Evolutionary conservation across 495 filamentous ascomycete genomes (phyloP), one percentile per base, ranked within the genome.

Genomic region (Podospora didyma): DNA sequence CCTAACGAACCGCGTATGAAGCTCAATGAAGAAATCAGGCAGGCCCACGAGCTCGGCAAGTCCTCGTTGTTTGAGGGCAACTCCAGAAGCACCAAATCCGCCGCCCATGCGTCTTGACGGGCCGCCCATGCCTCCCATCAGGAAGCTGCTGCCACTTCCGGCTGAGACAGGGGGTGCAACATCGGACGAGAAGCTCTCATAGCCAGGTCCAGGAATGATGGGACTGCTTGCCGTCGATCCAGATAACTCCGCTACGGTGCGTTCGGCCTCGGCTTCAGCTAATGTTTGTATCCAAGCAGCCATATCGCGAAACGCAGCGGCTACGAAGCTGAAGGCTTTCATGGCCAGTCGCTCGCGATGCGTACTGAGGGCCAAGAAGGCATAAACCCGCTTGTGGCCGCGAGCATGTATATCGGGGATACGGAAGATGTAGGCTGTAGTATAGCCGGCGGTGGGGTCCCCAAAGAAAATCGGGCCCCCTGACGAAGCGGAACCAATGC

Each of bases 371-470:
- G 89, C 90, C 47, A 96, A 76, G 44, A 97, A 80, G 42, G 92
- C 91, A 71, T 97, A 97, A 42, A 89, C 87, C 56, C 92, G 85
- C 61, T 87, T 83, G 58, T 89, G 85, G 44, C 92, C 92, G 35
- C 92, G 90, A 17, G 92, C 91, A 73, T 92, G 87, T 20, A 91
- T 81, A 67, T 97, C 92, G 17, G 87, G 85, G 10, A 96, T 86
- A 21, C 90, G 89, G 68, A 97, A 96, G 63, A 95, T 87, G 69
- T 89, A 96, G 55, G 92, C 92, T 11, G 93, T 93, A 2, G 92
- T 96, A 72, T 93, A 95, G 45, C 92, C 93, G 3, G 87, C 84
- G 1, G 80, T 72, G 3, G 86, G 79, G 62, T 96, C 92, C 22
- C 91, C 91, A 60, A 96, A 97, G 62, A 89, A 90, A 41, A 97